Conservation (phyloP, 2,329 filamentous ascomycete species). For the Fusarium sp. region DNA sequence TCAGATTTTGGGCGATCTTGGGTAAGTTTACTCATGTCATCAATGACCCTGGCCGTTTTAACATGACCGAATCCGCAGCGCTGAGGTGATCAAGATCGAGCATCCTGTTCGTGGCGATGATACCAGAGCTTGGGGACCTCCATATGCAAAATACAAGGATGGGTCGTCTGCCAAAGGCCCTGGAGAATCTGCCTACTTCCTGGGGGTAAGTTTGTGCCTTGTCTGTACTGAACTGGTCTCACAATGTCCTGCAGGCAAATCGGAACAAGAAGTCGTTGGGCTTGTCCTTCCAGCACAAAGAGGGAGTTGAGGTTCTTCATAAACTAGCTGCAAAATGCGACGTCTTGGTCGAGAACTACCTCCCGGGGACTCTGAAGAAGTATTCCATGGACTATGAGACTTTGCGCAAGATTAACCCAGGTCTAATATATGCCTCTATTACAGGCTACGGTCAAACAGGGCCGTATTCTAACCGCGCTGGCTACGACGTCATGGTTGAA, state of each 20-base stretch:
- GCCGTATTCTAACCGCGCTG: conserved; percentile 85
- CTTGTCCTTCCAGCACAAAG: conserved; percentile 86
- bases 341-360: conserved; percentile 95
- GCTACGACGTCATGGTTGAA: conserved; percentile 99
- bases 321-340: conserved; percentile 85
- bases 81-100: conserved; percentile 97
- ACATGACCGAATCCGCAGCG: conserved; percentile 59
- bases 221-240: conserved; percentile 13
- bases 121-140: conserved; percentile 95
- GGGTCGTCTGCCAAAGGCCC: conserved; percentile 70
- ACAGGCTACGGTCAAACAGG: conserved; percentile 97
- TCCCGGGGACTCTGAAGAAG: conserved; percentile 88
- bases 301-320: conserved; percentile 88
- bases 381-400: conserved; percentile 91
- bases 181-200: conserved; percentile 94
- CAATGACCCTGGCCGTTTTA: conserved; percentile 7
- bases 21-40: conserved; percentile 65
- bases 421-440: conserved; percentile 92
- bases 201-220: conserved; percentile 69
- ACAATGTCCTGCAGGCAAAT: conserved; percentile 71
- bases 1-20: conserved; percentile 94
- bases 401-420: conserved; percentile 81
- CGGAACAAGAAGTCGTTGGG: conserved; percentile 96
- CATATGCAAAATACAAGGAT: conserved; percentile 81
- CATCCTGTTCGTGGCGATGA: conserved; percentile 92